Base-by-base conservation (phyloP, 768 basidiomycete genomes). In the Pulveroboletus sp. region DNA sequence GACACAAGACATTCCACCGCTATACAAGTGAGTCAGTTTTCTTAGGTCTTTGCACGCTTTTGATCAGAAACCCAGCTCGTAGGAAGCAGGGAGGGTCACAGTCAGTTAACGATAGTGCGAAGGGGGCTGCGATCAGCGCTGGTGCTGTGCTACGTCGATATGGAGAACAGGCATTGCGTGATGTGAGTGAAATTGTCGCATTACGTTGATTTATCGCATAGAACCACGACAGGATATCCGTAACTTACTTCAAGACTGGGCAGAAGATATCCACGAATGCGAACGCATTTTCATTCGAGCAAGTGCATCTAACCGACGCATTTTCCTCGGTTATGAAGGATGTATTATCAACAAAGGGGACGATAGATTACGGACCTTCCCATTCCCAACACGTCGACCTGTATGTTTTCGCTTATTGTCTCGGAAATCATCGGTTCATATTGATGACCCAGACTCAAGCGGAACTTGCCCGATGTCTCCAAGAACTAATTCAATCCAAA, bases 1-100 rank as follows among this genome's bases (percentile, higher is more conserved):
- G 76, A 56, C 91, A 93, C 62, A 99, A 98, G 70, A 98, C 96
- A 2, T 98, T 97, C 66, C 96, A 98, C 68, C 84, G 96, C 1
- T 99, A 99, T 67, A 99, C 96, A 0, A 98, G 94, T 96, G 57
- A 58, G 90, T 77, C 13, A 3, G 13, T 4, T 18, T 39, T 4
- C 45, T 35, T 21, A 26, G n/a, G 21, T 11, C 36, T 33, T 18
- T 24, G 15, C 17, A 40, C 27, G 27, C 28, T 46, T 53, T 55
- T 59, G 46, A 59, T 46, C n/a, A 39, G 11, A 17, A 30, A n/a
- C 8, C 11, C 18, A 98, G 95, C 96, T 30, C 91, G 96, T 56
- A 78, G 91, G 57, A 98, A 98, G 66, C 96, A 99, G 73, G 96
- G 96, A 69, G 96, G 96, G 0, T 87, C 90, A 2, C 96, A 99